Conservation (phyloP, 2,329 filamentous ascomycete species). For the Diaporthe sp. region DNA sequence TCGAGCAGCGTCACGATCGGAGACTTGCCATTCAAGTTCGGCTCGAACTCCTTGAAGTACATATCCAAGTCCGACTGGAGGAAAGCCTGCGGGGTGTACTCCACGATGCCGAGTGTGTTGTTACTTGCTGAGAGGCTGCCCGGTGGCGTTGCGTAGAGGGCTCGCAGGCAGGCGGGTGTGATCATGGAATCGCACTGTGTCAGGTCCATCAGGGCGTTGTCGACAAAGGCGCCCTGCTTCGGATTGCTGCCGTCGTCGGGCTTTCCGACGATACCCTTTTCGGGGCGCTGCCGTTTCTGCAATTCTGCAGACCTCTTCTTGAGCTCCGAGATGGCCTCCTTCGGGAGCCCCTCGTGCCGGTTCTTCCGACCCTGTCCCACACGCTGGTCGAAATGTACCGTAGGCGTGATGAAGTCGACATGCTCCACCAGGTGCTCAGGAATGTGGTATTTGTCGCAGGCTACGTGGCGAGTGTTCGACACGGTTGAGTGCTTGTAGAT, state of each 20-base stretch:
- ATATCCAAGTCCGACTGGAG: slow-evolving; percentile 62
- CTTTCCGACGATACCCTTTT: slow-evolving; percentile 46
- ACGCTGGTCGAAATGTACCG: slow-evolving; percentile 53
- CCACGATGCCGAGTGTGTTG: slow-evolving; percentile 67
- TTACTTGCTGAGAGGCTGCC: slow-evolving; percentile 49
- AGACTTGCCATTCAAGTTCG: slow-evolving; percentile 53
- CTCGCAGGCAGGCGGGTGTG: slow-evolving; percentile 67
- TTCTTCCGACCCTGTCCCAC: slow-evolving; percentile 44
- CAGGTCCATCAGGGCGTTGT: slow-evolving; percentile 48
- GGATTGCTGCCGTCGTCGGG: slow-evolving; percentile 45
- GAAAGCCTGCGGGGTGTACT: slow-evolving; percentile 67
- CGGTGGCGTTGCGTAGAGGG: slow-evolving; percentile 59
- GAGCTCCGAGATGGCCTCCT: slow-evolving; percentile 44
- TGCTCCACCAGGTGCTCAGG: slow-evolving; percentile 51
- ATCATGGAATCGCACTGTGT: slow-evolving; percentile 65
- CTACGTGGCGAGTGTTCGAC: slow-evolving; percentile 51
- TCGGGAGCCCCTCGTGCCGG: slow-evolving; percentile 43
- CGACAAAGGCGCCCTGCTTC: slow-evolving; percentile 48
- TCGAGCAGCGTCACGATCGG: slow-evolving; percentile 52
- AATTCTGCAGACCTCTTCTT: slow-evolving; percentile 42
- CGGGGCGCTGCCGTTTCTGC: slow-evolving; percentile 41
- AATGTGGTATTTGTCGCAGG: slow-evolving; percentile 56
- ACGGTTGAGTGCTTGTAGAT: slow-evolving; percentile 57
- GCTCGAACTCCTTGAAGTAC: slow-evolving; percentile 60
- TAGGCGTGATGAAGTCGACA: slow-evolving; percentile 58